These are phyloP conservation scores for Talaromyces sp. DNA, from an alignment of 2,329 filamentous ascomycete genomes.

Conservation along the genomic window DNA sequence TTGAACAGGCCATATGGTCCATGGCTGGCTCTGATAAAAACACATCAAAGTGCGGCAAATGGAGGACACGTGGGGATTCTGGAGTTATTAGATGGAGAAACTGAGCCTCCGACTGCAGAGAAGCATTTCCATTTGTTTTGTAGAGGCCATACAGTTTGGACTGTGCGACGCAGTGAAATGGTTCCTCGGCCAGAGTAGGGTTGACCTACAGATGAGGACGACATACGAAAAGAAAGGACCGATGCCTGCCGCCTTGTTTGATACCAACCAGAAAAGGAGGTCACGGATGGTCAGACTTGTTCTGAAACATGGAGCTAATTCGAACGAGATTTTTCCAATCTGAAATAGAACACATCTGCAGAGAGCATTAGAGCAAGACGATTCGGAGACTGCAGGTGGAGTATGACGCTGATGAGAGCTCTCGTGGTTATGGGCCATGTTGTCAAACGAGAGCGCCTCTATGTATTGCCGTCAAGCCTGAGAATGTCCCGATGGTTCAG, in stretches of 20 bases:
- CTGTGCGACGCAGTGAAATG: not conserved
- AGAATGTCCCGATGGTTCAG: not conserved
- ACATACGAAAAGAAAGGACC: not conserved
- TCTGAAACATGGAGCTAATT: not conserved
- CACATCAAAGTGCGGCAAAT: not conserved
- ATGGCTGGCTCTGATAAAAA: not conserved
- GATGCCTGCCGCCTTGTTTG: not conserved
- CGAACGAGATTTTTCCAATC: not conserved
- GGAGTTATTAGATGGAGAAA: not conserved
- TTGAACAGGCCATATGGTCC: not conserved
- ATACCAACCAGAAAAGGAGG: not conserved
- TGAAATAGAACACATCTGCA: not conserved
- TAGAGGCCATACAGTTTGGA: not conserved
- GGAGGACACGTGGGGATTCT: not conserved
- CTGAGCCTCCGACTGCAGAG: not conserved
- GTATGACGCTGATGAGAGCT: not conserved
- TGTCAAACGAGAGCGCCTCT: not conserved
- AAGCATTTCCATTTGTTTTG: not conserved
- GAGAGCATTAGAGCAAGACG: not conserved
- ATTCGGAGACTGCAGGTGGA: not conserved
- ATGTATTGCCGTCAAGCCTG: not conserved
- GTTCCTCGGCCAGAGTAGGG: not conserved
- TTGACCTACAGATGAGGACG: not conserved
- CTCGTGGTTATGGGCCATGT: not conserved
- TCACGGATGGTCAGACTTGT: not conserved